These are phyloP conservation scores for Albatrellus sp. DNA, from an alignment of 1,284 basidiomycete genomes.

Conservation along the genomic window DNA sequence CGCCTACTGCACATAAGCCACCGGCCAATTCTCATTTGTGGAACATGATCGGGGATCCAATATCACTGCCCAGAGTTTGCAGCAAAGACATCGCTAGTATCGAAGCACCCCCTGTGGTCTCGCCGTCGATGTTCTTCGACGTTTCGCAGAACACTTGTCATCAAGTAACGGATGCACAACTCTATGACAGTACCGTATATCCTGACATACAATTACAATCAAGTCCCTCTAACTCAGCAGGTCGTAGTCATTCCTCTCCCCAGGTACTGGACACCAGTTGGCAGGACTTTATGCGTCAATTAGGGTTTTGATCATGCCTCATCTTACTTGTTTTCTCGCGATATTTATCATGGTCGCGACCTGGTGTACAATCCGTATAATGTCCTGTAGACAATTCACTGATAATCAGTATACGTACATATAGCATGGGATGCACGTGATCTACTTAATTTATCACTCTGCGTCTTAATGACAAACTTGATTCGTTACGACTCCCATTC, in stretches of 20 bases:
- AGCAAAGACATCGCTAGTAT: not conserved
- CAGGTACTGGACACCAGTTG: slow-evolving; percentile 44
- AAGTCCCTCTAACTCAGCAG: not conserved
- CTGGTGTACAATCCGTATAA: not conserved
- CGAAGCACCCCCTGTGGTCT: not conserved
- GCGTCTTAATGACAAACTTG: not conserved
- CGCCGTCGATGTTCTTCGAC: not conserved
- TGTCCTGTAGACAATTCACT: not conserved
- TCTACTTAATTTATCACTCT: not conserved
- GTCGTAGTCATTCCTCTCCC: slow-evolving; percentile 6
- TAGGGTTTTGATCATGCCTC: slow-evolving; percentile 35
- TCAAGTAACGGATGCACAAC: not conserved
- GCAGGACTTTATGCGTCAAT: slow-evolving; percentile 56
- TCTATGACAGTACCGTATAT: not conserved
- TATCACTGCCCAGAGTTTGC: not conserved
- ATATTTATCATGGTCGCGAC: not conserved
- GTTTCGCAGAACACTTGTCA: not conserved
- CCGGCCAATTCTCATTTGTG: no score
- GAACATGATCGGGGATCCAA: not conserved
- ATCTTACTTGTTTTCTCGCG: not conserved
- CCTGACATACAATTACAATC: not conserved
- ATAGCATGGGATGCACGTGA: not conserved
- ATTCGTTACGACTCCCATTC: not conserved
- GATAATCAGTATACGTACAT: not conserved
- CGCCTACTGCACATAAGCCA: no score